Conservation (phyloP, 805 yeast genomes). For the Ogataea corticis region DNA sequence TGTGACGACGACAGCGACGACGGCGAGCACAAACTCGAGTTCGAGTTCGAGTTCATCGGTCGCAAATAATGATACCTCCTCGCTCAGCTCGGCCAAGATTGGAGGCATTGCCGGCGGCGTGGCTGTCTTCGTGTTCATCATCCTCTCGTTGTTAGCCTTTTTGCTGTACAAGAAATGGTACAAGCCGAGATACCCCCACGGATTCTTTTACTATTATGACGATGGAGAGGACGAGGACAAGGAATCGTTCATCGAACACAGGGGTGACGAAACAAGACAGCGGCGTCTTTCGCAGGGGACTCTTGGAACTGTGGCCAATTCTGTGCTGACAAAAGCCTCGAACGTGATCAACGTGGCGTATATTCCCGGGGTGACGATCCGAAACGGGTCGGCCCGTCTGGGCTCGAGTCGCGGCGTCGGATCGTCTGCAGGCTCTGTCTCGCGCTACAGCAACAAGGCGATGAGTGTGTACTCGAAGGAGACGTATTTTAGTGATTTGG, state of each 20-base stretch:
- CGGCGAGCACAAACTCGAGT: slow-evolving; percentile 3
- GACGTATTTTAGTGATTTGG: slow-evolving; percentile 35
- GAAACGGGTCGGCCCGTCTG: slow-evolving; percentile 38
- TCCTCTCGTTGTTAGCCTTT: slow-evolving; percentile 38
- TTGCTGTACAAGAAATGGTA: slow-evolving; percentile 46
- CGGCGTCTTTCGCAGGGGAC: slow-evolving; percentile 33
- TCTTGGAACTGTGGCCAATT: slow-evolving; percentile 48
- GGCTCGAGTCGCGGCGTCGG: slow-evolving; percentile 12
- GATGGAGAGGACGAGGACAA: slow-evolving; percentile 28
- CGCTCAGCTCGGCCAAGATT: slow-evolving; percentile 31
- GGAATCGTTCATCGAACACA: slow-evolving; percentile 21
- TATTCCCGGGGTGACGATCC: slow-evolving; percentile 86
- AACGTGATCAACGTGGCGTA: slow-evolving; percentile 90
- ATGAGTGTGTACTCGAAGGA: slow-evolving; percentile 33
- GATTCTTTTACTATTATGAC: slow-evolving; percentile 32
- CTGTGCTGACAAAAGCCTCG: slow-evolving; percentile 76
- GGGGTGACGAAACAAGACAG: slow-evolving; percentile 22
- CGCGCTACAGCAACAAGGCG: slow-evolving; percentile 22
- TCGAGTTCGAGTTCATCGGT: no score
- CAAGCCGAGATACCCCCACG: slow-evolving; percentile 35
- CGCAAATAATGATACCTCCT: no score
- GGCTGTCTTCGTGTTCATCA: slow-evolving; percentile 54
- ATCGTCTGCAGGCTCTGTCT: slow-evolving; percentile 18
- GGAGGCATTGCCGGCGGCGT: slow-evolving; percentile 77
- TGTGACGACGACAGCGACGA: slow-evolving; percentile 18